Evolutionary conservation across 176 grass and related monocot species (phyloP).

Genomic region (Poa annua): DNA sequence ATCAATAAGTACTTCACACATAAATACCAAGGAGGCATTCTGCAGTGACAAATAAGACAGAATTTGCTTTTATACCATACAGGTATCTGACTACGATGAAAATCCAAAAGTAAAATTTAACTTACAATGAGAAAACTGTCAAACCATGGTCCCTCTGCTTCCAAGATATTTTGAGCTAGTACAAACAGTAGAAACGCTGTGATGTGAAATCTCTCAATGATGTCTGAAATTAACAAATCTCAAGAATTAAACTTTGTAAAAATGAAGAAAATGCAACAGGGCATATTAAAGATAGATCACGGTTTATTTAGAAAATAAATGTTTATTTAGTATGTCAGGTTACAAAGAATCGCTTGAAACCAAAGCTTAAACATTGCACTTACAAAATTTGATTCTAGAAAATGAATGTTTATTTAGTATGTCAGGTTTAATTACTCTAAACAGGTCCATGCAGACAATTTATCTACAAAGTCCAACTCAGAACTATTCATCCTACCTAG

Average conservation of each 20-base stretch:
- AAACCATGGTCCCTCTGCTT: conserved; percentile 96
- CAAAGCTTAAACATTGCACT: conserved; percentile 12
- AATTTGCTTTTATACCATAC: neutral
- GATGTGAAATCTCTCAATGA: conserved; percentile 96
- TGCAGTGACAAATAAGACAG: conserved; percentile 49
- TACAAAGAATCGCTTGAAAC: conserved; percentile 27
- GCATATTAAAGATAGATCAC: conserved; percentile 15
- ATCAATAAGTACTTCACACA: conserved; percentile 96
- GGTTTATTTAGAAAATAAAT: too few relatives aligned
- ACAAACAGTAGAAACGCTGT: conserved; percentile 91
- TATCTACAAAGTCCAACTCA: conserved; percentile 19
- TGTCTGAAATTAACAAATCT: conserved; percentile 63
- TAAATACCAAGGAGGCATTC: conserved; percentile 83
- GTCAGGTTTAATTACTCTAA: neutral
- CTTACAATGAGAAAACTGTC: conserved; percentile 85
- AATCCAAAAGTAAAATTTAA: conserved; percentile 11
- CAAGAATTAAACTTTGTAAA: conserved; percentile 25
- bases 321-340: too few relatives aligned
- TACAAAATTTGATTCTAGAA: conserved; percentile 23
- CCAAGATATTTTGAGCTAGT: conserved; percentile 97
- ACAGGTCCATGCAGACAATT: neutral
- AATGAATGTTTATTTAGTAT: conserved; percentile 31
- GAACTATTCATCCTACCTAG: neutral
- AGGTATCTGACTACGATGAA: conserved; percentile 9
- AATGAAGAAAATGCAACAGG: neutral